A percentile compares a stretch with the other conserved stretches of the same genome.
phyloP scores from a whole-genome alignment of 2,329 filamentous ascomycete genomes.

The Monosporascus sp. region DNA sequence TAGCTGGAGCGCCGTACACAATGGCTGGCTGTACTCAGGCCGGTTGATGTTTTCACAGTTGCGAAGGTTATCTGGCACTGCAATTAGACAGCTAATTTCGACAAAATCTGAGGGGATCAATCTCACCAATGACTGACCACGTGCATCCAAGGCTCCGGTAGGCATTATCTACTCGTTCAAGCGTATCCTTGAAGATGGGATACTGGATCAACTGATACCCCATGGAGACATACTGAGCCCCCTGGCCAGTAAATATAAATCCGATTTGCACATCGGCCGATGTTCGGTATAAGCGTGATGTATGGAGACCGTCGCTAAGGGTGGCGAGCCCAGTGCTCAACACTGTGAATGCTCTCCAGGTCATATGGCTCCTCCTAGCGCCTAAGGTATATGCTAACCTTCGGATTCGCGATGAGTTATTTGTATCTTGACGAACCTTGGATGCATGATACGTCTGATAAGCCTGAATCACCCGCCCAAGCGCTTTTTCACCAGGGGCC shows the following conservation, averaged over 20 bases:
- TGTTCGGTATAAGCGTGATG: background rate
- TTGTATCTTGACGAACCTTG: too few species aligned
- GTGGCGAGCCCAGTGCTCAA: too few species aligned
- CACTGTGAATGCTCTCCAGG: constrained; percentile 17
- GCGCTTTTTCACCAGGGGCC: too few species aligned
- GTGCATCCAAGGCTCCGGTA: constrained; percentile 13
- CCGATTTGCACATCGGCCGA: too few species aligned
- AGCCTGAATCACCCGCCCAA: constrained; percentile 8
- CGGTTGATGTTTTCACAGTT: too few species aligned
- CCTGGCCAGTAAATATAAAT: constrained; percentile 1
- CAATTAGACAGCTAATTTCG: too few species aligned
- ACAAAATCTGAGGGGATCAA: too few species aligned
- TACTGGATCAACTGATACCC: background rate
- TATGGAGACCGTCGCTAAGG: background rate
- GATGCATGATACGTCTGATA: constrained; percentile 9
- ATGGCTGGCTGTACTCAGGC: constrained; percentile 24
- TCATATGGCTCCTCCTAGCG: constrained; percentile 12
- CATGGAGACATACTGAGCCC: background rate
- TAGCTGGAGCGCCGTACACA: constrained; percentile 29
- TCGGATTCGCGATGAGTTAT: too few species aligned
- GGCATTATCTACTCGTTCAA: constrained; percentile 12
- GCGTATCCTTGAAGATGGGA: constrained; percentile 14
- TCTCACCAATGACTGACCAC: constrained; percentile 24
- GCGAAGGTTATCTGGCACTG: too few species aligned
- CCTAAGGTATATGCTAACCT: constrained; percentile 18